phyloP scores from a whole-genome alignment of 2,329 filamentous ascomycete species.

The Curvularia hawaiiensis region DNA sequence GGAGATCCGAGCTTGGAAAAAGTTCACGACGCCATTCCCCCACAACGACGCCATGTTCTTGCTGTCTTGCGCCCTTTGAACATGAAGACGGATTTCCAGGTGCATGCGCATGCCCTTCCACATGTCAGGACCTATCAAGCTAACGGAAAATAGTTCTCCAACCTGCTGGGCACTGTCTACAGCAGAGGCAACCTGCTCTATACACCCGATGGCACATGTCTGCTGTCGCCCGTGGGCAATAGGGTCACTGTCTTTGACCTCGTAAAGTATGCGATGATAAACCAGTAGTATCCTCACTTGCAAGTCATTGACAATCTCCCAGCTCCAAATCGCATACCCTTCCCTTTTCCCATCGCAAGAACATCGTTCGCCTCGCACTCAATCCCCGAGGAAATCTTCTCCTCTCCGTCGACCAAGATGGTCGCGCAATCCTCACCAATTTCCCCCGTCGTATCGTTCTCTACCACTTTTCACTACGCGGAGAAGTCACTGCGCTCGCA shows the following conservation, averaged over 20 bases:
- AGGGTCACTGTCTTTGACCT: slow-evolving; percentile 95
- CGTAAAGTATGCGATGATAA: slow-evolving; percentile 71
- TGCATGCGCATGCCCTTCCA: slow-evolving; percentile 45
- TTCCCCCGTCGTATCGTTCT: slow-evolving; percentile 83
- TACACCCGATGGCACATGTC: slow-evolving; percentile 92
- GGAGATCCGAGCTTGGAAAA: slow-evolving; percentile 33
- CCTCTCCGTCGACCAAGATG: slow-evolving; percentile 92
- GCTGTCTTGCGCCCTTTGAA: slow-evolving; percentile 27
- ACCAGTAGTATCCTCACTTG: too few relatives aligned
- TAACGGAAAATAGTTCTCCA: slow-evolving; percentile 78
- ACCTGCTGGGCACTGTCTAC: slow-evolving; percentile 97
- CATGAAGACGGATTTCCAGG: slow-evolving; percentile 99
- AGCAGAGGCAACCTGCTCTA: slow-evolving; percentile 97
- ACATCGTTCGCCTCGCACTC: slow-evolving; percentile 86
- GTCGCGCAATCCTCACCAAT: slow-evolving; percentile 90
- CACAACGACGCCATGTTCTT: slow-evolving; percentile 28
- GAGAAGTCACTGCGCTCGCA: slow-evolving; percentile 78
- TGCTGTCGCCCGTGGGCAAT: slow-evolving; percentile 96
- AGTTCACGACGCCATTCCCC: slow-evolving; percentile 38
- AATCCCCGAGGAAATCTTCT: slow-evolving; percentile 90
- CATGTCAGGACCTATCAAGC: slow-evolving; percentile 1
- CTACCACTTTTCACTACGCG: slow-evolving; percentile 94
- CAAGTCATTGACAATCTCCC: slow-evolving; percentile 13
- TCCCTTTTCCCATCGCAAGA: slow-evolving; percentile 90
- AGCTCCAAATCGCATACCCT: slow-evolving; percentile 89